These are phyloP conservation scores for Pyrus hybrid DNA, from an alignment of 331 rosid species.

Conservation along the genomic window DNA sequence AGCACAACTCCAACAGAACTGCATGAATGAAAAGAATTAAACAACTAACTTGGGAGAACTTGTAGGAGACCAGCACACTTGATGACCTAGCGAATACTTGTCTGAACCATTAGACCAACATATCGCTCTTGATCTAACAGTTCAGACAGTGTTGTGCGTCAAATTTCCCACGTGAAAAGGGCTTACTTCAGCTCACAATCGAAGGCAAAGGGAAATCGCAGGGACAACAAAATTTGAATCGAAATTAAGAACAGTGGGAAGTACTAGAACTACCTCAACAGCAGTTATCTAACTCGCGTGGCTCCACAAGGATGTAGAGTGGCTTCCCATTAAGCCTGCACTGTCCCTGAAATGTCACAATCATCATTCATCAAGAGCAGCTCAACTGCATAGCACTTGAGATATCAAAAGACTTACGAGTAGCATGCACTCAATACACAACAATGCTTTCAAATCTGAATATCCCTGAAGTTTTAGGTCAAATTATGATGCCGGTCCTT, in stretches of 20 bases:
- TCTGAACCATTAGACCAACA: background rate
- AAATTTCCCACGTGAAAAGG: background rate
- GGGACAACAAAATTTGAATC: background rate
- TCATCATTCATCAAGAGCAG: conserved; percentile 13
- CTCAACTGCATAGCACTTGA: background rate
- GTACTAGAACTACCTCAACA: conserved; percentile 26
- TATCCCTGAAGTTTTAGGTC: background rate
- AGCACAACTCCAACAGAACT: conserved; percentile 28
- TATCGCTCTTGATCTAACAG: background rate
- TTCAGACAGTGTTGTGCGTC: background rate
- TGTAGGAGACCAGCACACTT: background rate
- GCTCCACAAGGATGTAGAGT: conserved; percentile 87
- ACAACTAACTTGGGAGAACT: background rate
- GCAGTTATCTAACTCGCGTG: conserved; percentile 41
- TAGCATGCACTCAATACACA: background rate
- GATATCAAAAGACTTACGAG: background rate
- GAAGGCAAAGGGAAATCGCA: background rate
- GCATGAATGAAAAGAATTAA: conserved; percentile 13
- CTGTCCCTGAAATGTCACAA: conserved; percentile 58
- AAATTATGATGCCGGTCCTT: background rate
- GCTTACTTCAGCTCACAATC: background rate
- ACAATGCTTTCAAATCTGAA: background rate
- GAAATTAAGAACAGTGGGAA: background rate
- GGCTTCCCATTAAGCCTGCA: conserved; percentile 78
- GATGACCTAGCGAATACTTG: background rate